These are phyloP conservation scores for Solanum arcanum DNA, from an alignment of 257 asterid species.

Conservation along the genomic window DNA sequence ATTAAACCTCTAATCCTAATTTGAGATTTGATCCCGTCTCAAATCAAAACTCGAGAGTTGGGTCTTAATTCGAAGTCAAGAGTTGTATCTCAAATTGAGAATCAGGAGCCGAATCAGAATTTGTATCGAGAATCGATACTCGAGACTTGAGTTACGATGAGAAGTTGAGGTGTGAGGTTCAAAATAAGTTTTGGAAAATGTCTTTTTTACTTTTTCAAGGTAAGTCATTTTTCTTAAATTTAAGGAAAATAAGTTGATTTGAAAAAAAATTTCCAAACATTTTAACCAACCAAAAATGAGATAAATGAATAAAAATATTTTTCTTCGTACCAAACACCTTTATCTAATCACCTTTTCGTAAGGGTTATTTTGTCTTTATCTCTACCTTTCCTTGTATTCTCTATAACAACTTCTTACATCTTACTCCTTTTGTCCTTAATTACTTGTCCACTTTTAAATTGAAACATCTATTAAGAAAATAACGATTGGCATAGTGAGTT, in stretches of 20 bases:
- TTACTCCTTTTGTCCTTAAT: too few species aligned
- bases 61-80: not conserved
- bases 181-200: too few species aligned
- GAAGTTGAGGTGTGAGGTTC: not conserved
- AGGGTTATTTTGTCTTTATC: not conserved
- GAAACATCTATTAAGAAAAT: too few species aligned
- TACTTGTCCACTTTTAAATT: too few species aligned
- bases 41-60: not conserved
- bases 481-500: too few species aligned
- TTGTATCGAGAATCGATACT: not conserved
- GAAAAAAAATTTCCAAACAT: not conserved
- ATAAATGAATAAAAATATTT: too few species aligned
- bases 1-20: not conserved
- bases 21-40: not conserved
- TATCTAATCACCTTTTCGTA: not conserved
- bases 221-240: not conserved
- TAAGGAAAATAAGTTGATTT: too few species aligned
- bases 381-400: not conserved
- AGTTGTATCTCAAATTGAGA: not conserved
- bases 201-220: too few species aligned
- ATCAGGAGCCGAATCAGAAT: not conserved
- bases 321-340: not conserved
- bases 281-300: too few species aligned
- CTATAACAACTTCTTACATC: not conserved
- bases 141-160: not conserved